A percentile compares a stretch with the other conserved stretches of the same genome.
These are phyloP conservation scores for Lasiosphaeria hispida DNA, from an alignment of 495 filamentous ascomycete genomes.

Conservation along the genomic window DNA sequence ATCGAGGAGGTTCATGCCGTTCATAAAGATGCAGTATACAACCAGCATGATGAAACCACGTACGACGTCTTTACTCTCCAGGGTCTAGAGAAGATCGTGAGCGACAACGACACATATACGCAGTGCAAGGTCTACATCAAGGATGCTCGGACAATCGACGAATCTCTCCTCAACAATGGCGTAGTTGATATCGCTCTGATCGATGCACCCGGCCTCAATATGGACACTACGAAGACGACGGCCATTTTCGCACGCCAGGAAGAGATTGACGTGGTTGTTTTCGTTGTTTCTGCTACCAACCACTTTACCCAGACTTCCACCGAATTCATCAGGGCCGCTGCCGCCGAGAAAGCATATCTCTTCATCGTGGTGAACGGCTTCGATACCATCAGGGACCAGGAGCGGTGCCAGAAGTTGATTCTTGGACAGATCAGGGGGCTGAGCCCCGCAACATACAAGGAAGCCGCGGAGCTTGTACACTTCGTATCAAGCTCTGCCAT, in stretches of 20 bases:
- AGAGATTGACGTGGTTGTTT: conserved; percentile 98
- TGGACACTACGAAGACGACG: conserved; percentile 93
- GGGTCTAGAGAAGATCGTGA: conserved; percentile 83
- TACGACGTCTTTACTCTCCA: conserved; percentile 79
- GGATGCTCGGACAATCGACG: conserved; percentile 85
- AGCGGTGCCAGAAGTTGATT: conserved; percentile 78
- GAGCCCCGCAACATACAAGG: conserved; percentile 89
- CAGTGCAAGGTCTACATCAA: conserved; percentile 97
- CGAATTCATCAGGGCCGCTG: conserved; percentile 94
- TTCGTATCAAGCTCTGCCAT: conserved; percentile 97
- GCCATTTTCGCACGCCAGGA: conserved; percentile 96
- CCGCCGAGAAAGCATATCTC: conserved; percentile 95
- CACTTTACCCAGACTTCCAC: conserved; percentile 96
- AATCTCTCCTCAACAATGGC: conserved; percentile 93
- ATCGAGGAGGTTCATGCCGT: conserved; percentile 95
- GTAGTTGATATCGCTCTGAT: conserved; percentile 98
- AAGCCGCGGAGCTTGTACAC: conserved; percentile 88
- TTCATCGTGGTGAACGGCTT: conserved; percentile 99
- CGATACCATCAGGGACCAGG: conserved; percentile 89
- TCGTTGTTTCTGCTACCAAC: conserved; percentile 95
- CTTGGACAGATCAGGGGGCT: conserved; percentile 80
- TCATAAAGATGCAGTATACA: conserved; percentile 73
- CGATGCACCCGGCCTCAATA: conserved; percentile 93
- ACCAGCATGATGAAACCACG: conserved; percentile 87
- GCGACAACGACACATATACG: conserved; percentile 79